Evolutionary conservation across 2,329 filamentous ascomycete genomes (phyloP), one percentile per base, ranked within the genome.

Genomic region (Cladosporium colombiae): DNA sequence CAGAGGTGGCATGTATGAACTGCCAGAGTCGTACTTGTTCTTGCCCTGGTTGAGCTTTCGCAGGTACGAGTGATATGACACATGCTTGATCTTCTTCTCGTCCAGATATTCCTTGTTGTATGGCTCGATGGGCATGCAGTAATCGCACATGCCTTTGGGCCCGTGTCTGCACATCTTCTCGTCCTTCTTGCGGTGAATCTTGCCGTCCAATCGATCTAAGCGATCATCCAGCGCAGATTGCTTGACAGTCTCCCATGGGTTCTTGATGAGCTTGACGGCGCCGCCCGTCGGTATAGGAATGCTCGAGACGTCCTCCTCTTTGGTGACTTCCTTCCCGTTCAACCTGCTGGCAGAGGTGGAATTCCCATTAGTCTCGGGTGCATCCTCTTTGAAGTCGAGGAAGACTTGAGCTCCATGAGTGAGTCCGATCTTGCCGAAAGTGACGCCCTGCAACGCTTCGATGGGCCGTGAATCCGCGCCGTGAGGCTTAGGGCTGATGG

Each of bases 1-100:
- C 14, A 99, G 86, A 1, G 95, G 95, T 14, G 95, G 95, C 81
- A 99, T 98, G 77, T 95, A 99, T 7, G 95, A 98, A 78, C 88
- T 93, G 66, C 92, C 93, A 1, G 92, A 86, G 79, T 99, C 94
- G 35, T 94, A 91, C 77, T 96, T 97, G 81, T 99, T 99, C 69
- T 96, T 98, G 16, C 92, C 91, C 16, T 93, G 89, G 80, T 99
- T 99, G 79, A 97, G 89, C 78, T 99, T 99, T 70, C 93, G 89
- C 55, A 99, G 84, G 77, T 98, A 89, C 5, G 93, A 91, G 79
- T 99, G 95, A 80, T 98, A 97, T 0, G 95, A 98, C 31, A 95
- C 84, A 78, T 99, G 96, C 79, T 99, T 99, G 85, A 99, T 97
- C 84, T 97, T 97, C 84, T 94, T 96, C 73, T 99, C 94, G 33